Evolutionary conservation across 2,329 filamentous ascomycete species (phyloP).

Genomic region (Fusarium sp.): DNA sequence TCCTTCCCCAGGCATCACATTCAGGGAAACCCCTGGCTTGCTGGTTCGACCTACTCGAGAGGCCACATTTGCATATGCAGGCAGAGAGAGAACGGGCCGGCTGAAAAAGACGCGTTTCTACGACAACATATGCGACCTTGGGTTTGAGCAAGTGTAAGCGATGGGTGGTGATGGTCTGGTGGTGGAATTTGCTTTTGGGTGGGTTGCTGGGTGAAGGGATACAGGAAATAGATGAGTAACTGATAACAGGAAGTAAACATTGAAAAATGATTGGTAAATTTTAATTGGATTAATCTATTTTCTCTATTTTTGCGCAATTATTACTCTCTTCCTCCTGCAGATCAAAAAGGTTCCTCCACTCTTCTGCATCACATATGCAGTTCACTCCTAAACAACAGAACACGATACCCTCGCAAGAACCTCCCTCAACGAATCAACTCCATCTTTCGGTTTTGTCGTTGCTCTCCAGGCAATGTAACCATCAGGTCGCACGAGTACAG

Average conservation of each 20-base stretch:
- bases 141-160: background rate
- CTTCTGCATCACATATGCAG: background rate
- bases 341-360: background rate
- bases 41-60: background rate
- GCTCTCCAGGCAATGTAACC: conserved; percentile 28
- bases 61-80: background rate
- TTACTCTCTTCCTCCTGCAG: background rate
- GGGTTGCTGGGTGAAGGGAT: background rate
- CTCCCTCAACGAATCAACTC: background rate
- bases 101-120: background rate
- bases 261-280: background rate
- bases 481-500: conserved; percentile 23
- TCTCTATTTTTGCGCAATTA: background rate
- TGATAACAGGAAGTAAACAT: background rate
- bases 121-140: background rate
- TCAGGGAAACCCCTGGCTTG: background rate
- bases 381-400: background rate
- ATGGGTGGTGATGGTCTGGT: background rate
- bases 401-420: background rate
- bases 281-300: background rate
- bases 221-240: background rate
- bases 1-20: background rate
- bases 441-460: background rate
- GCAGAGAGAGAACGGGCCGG: background rate
- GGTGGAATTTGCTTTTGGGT: background rate